A percentile compares a stretch with the other conserved stretches of the same genome.
phyloP scores from a whole-genome alignment of 192 early-diverging fungal genomes.

The Gaertneriomyces sp. region DNA sequence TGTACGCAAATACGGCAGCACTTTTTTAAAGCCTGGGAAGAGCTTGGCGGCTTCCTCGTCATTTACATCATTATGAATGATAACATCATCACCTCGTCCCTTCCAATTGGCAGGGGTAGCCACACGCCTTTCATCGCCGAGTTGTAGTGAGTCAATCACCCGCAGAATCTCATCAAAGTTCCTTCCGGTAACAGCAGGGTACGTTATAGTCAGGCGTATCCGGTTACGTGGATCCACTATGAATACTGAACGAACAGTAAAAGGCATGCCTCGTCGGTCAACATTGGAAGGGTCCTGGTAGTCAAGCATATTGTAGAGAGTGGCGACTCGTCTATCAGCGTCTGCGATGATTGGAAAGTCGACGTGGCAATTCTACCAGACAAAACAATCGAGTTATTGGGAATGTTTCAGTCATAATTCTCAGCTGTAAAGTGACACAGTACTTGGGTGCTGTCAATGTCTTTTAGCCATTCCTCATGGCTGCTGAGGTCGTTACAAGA shows the following conservation, averaged over 20 bases:
- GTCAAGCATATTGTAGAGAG: constrained; percentile 97
- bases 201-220: constrained; percentile 86
- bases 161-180: constrained; percentile 98
- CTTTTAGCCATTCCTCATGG: constrained; percentile 85
- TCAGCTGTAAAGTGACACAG: not conserved
- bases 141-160: constrained; percentile 87
- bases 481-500: constrained; percentile 81
- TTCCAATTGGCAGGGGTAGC: constrained; percentile 95
- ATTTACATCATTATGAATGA: constrained; percentile 80
- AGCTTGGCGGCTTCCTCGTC: constrained; percentile 73
- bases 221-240: constrained; percentile 89
- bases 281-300: constrained; percentile 89
- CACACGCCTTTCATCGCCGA: constrained; percentile 82
- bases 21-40: constrained; percentile 77
- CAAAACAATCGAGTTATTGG: not conserved
- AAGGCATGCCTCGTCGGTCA: constrained; percentile 81
- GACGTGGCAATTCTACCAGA: constrained; percentile 57
- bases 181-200: constrained; percentile 87
- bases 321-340: constrained; percentile 76
- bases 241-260: constrained; percentile 95
- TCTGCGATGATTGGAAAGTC: constrained; percentile 96
- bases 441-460: constrained; percentile 85
- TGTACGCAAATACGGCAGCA: constrained; percentile 82
- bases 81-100: constrained; percentile 76
- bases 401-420: not conserved